Evolutionary conservation across 345 rosid species (phyloP), one percentile per base, ranked within the genome.

Genomic region (Carallia pectinifolia): DNA sequence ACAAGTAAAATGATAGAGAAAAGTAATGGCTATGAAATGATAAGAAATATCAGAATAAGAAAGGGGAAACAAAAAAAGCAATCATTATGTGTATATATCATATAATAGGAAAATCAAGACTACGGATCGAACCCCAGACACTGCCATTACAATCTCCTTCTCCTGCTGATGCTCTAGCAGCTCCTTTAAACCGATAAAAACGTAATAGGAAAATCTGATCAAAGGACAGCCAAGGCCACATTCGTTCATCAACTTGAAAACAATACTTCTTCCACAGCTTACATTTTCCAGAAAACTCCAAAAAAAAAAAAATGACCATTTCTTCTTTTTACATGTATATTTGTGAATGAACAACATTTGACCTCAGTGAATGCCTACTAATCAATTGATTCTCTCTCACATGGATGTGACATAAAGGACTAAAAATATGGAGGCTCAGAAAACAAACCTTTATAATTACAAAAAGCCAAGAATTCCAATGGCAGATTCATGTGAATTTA

Each of bases 401-500:
- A 44, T 44, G 71, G 69, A 74, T 61, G 66, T 70, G 47, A 47
- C 67, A 58, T 68, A 34, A 37, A 63, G 17, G 36, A 74, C 64
- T 72, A 70, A 81, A 70, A 68, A 71, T 34, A 60, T 50, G 76
- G 80, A 58, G 48, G 73, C 61, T 71, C 6, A 55, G 68, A 55
- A 70, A 80, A 65, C 64, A 48, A 74, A 67, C 76, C 71, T 61
- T 79, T 74, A 68, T 81, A 83, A 77, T 79, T 81, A 85, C 87
- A 81, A 83, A 79, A 75, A 64, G 82, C 80, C 72, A 38, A 67
- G 75, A 23, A 23, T 23, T 36, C 64, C 62, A 29, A 19, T 71
- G 38, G 48, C 64, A 68, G 81, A 68, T 72, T 88, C 85, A 86
- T 53, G 81, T 23, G 77, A 86, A 85, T 73, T 83, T 88, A 56